A percentile compares a stretch with the other conserved stretches of the same genome.
Conservation (phyloP, 2,329 filamentous ascomycete species). For the Neoarthrinium moseri region DNA sequence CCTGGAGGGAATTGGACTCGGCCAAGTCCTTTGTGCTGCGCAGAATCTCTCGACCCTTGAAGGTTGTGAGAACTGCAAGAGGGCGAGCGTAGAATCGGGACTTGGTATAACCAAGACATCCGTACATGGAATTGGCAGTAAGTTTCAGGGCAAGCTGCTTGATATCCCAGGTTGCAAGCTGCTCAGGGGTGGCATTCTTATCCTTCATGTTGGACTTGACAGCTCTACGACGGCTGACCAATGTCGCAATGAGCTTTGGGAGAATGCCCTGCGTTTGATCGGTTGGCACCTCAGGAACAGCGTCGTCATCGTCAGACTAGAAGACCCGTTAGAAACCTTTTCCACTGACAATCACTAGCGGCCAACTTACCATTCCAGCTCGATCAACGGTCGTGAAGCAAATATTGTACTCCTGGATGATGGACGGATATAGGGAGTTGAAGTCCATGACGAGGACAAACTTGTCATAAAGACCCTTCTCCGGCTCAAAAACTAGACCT, state of each 20-base stretch:
- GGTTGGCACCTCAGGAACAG: conserved; percentile 80
- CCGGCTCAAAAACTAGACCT: conserved; percentile 95
- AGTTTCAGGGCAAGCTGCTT: conserved; percentile 96
- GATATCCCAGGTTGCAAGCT: conserved; percentile 95
- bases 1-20: conserved; percentile 84
- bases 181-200: conserved; percentile 78
- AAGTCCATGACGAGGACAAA: conserved; percentile 99
- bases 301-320: conserved; percentile 76
- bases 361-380: conserved; percentile 60
- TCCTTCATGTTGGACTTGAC: conserved; percentile 98
- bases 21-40: conserved; percentile 94
- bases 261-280: conserved; percentile 82
- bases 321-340: conserved; percentile 28
- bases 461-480: conserved; percentile 96
- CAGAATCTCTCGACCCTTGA: conserved; percentile 96
- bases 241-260: conserved; percentile 84
- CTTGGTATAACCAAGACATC: conserved; percentile 93
- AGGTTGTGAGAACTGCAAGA: conserved; percentile 92
- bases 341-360: neutral
- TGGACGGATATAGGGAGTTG: conserved; percentile 97
- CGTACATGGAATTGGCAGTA: conserved; percentile 99
- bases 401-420: conserved; percentile 99
- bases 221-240: conserved; percentile 84
- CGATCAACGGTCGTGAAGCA: conserved; percentile 98
- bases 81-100: conserved; percentile 97